A percentile compares a stretch with the other conserved stretches of the same genome.
phyloP scores from a whole-genome alignment of 768 basidiomycete genomes.

The Auriscalpium orientale region DNA sequence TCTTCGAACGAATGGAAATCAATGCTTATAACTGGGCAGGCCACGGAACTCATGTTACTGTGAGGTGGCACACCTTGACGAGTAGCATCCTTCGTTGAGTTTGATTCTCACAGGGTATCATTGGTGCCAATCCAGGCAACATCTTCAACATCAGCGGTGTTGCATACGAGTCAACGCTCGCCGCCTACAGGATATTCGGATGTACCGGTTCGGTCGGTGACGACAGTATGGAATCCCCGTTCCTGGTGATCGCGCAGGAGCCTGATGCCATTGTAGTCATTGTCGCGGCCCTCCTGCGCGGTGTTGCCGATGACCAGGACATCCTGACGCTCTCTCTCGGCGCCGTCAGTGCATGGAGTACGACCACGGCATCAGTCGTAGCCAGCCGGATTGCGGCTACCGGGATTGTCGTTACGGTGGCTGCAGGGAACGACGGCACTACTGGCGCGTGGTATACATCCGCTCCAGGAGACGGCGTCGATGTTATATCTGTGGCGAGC shows the following conservation, averaged over 20 bases:
- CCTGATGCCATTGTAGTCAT: conserved; percentile 30
- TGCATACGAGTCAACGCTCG: conserved; percentile 51
- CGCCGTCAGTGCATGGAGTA: conserved; percentile 56
- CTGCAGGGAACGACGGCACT: conserved; percentile 47
- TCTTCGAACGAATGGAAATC: not conserved
- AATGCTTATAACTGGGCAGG: not conserved
- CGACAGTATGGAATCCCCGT: conserved; percentile 32
- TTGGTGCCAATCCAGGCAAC: conserved; percentile 55
- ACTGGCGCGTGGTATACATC: conserved; percentile 58
- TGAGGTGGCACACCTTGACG: not conserved
- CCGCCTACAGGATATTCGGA: conserved; percentile 52
- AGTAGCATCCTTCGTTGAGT: too few species aligned
- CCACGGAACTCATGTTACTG: not conserved
- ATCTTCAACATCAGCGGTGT: conserved; percentile 63
- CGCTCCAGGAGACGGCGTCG: conserved; percentile 42
- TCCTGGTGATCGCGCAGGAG: not conserved
- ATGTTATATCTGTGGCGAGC: conserved; percentile 50
- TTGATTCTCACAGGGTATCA: conserved; percentile 41
- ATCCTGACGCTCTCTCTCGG: conserved; percentile 65
- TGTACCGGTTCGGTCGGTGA: conserved; percentile 45
- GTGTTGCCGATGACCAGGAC: conserved; percentile 46
- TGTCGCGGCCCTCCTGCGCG: conserved; percentile 45
- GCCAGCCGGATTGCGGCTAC: conserved; percentile 48
- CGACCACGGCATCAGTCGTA: conserved; percentile 43
- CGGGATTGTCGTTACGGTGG: conserved; percentile 56